Evolutionary conservation across 2,329 filamentous ascomycete species (phyloP), one percentile per base, ranked within the genome.

Genomic region (Alternaria hordeiaustralica): DNA sequence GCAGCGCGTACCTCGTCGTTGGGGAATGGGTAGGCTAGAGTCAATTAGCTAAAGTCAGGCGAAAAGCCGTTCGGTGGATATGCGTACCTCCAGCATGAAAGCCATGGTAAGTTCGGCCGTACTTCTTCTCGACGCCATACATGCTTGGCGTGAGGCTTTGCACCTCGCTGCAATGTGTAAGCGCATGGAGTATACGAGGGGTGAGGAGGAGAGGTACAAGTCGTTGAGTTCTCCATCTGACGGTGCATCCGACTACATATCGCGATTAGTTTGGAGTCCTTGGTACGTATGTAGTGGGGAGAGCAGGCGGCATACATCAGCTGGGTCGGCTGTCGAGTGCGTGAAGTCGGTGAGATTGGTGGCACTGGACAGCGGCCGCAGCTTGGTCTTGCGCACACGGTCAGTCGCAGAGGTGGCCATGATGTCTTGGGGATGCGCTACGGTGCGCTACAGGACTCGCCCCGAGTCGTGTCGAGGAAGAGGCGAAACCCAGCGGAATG

Each of bases 61-160:
- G 45, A n/a, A 23, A 11, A 15, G 55, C 12, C 18, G 9, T 28
- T 9, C 3, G 4, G 15, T 12, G 18, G 10, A 10, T 6, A n/a
- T 61, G 46, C 78, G 69, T 74, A 82, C 80, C 79, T 59, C 80
- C 80, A 20, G 78, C 75, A 60, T 76, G 75, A 58, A 79, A 81
- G 41, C 76, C 70, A 56, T 81, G 79, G 65, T 82, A 82, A 25
- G 79, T 81, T 60, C 80, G 71, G 60, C 80, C 80, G 73, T 81
- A 80, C 63, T 80, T 77, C 61, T 74, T 75, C 43, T 81, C 71
- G 58, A 75, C 79, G 66, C 81, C 75, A 66, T 74, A 78, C 41
- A 81, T 80, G 68, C 78, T 80, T 61, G 76, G 73, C 44, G 77
- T 79, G 65, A 80, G 74, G 36, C 78, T 81, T 58, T 78, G 74